Percentiles rank a stretch among this genome's conserved stretches.
These are phyloP conservation scores for Clonostachys solani DNA, from an alignment of 2,329 filamentous ascomycete species.

Conservation along the genomic window DNA sequence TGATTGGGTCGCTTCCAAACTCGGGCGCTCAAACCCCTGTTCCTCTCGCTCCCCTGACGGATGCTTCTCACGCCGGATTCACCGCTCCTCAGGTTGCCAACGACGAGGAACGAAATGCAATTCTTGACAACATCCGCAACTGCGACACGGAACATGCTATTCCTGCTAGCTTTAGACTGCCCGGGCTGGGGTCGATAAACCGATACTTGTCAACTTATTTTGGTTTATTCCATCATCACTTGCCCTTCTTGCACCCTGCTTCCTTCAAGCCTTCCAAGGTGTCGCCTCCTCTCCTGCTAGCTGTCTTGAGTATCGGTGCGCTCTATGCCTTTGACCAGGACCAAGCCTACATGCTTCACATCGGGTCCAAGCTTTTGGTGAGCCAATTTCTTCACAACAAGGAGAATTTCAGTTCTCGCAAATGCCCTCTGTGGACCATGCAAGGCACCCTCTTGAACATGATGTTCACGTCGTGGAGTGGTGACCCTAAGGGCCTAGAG, in stretches of 20 bases:
- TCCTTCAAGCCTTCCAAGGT: constrained; percentile 81
- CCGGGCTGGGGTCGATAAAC: constrained; percentile 76
- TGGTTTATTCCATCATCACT: constrained; percentile 91
- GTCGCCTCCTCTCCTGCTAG: constrained; percentile 79
- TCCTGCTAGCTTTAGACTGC: constrained; percentile 85
- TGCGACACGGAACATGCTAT: constrained; percentile 79
- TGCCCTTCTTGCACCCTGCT: constrained; percentile 90
- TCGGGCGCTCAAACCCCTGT: constrained; percentile 67
- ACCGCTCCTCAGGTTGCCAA: constrained; percentile 75
- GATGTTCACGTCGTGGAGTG: constrained; percentile 99
- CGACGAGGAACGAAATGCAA: constrained; percentile 80
- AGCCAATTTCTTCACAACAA: constrained; percentile 98
- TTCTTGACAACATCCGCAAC: constrained; percentile 80
- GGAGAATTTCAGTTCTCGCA: constrained; percentile 96
- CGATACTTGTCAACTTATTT: constrained; percentile 95
- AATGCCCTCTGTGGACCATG: constrained; percentile 98
- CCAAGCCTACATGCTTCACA: constrained; percentile 94
- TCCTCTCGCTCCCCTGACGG: constrained; percentile 70
- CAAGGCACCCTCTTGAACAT: constrained; percentile 96
- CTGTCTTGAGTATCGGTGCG: constrained; percentile 90
- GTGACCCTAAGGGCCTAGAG: constrained; percentile 93
- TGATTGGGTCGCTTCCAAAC: constrained; percentile 67
- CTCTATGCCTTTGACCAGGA: constrained; percentile 97
- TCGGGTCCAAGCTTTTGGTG: constrained; percentile 94
- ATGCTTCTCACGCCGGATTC: constrained; percentile 58